Percentiles rank a stretch among this genome's conserved stretches.
phyloP scores from a whole-genome alignment of 2,329 filamentous ascomycete species.

The Colletotrichum neosansevieriae region DNA sequence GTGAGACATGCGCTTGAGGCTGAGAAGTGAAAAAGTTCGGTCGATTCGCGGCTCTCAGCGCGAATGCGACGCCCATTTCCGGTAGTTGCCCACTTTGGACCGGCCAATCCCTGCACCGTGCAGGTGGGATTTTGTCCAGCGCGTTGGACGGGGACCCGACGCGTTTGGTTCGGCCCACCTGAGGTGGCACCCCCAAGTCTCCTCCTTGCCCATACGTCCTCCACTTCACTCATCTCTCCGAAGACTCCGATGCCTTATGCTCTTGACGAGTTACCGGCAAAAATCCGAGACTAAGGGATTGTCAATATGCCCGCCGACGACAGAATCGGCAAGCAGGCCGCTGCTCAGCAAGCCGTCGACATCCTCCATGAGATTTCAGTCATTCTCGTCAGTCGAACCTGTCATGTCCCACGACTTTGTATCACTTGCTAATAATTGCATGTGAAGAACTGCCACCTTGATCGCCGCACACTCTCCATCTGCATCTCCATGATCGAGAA shows the following conservation, averaged over 20 bases:
- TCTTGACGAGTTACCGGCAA: constrained; percentile 2
- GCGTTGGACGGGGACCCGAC: constrained; percentile 21
- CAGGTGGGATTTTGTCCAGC: constrained; percentile 20
- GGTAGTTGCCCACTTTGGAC: constrained; percentile 25
- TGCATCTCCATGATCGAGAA: constrained; percentile 98
- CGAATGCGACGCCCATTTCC: constrained; percentile 27
- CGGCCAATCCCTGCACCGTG: constrained; percentile 31
- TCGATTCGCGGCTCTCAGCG: constrained; percentile 21
- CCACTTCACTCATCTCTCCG: constrained; percentile 10
- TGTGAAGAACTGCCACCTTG: constrained; percentile 88
- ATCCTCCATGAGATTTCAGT: constrained; percentile 89
- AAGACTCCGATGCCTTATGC: neutral
- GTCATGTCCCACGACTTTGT: neutral
- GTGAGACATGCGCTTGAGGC: constrained; percentile 28
- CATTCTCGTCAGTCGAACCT: constrained; percentile 76
- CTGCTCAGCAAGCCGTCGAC: constrained; percentile 85
- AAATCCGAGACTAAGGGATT: constrained; percentile 3
- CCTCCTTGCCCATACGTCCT: neutral
- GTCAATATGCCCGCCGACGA: constrained; percentile 52
- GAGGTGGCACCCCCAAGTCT: neutral
- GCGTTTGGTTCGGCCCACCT: constrained; percentile 29
- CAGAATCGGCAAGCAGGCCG: constrained; percentile 75
- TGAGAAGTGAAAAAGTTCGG: constrained; percentile 35
- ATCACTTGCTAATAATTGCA: constrained; percentile 23
- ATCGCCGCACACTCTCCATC: constrained; percentile 89